phyloP scores from a whole-genome alignment of 306 rosid species.

The Lathyrus oleraceus region DNA sequence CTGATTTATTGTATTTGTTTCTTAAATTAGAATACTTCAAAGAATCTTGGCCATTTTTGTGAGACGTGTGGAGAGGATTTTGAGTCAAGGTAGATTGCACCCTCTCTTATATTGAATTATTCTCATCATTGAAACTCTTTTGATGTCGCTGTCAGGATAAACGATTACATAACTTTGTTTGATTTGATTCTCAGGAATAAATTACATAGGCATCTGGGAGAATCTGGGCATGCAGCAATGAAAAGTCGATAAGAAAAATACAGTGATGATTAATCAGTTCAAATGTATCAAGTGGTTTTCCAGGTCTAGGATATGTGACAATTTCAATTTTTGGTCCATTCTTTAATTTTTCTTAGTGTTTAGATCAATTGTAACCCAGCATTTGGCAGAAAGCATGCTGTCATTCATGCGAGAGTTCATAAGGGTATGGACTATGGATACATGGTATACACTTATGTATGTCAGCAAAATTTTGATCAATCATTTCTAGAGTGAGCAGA shows the following conservation, averaged over 20 bases:
- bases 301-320: neutral
- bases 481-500: neutral
- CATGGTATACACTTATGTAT: neutral
- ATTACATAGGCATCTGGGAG: slow-evolving; percentile 77
- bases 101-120: neutral
- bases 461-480: slow-evolving; percentile 11
- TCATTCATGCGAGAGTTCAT: slow-evolving; percentile 21
- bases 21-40: slow-evolving; percentile 50
- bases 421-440: neutral
- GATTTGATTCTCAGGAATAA: slow-evolving; percentile 61
- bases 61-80: slow-evolving; percentile 84
- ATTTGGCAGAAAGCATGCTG: slow-evolving; percentile 18
- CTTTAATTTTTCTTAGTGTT: slow-evolving; percentile 34
- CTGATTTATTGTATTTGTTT: slow-evolving; percentile 29
- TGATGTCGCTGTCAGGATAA: neutral
- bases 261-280: slow-evolving; percentile 3
- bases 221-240: slow-evolving; percentile 73
- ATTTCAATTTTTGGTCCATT: slow-evolving; percentile 40
- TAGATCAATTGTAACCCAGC: slow-evolving; percentile 16
- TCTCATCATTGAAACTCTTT: neutral
- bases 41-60: slow-evolving; percentile 59
- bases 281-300: neutral
- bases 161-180: slow-evolving; percentile 10
- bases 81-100: slow-evolving; percentile 67
- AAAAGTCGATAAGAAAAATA: slow-evolving; percentile 50